Percentiles rank a stretch among this genome's conserved stretches.
phyloP scores from a whole-genome alignment of 1,139 yeast species.

The Candida smagusa region DNA sequence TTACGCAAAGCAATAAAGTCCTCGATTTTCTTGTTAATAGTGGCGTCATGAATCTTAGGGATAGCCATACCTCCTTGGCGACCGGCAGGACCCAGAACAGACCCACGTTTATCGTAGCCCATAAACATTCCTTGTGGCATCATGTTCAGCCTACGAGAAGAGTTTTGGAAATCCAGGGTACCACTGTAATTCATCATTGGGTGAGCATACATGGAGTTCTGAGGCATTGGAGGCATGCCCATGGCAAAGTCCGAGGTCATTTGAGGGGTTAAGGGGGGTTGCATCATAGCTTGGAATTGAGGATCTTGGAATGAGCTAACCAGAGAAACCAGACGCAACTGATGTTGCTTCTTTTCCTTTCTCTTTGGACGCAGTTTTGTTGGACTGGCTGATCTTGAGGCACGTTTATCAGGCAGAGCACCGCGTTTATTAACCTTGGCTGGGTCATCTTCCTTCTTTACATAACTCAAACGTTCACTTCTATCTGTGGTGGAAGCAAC shows the following conservation, averaged over 20 bases:
- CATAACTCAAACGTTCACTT: conserved; percentile 11
- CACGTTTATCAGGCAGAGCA: conserved; percentile 6
- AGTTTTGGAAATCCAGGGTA: conserved; percentile 3
- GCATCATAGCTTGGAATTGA: conserved; percentile 7
- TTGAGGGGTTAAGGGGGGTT: conserved; percentile 5
- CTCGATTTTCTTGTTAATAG: conserved; percentile 30
- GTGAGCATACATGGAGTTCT: conserved; percentile 11
- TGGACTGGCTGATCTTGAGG: conserved; percentile 2
- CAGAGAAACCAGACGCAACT: conserved; percentile 6
- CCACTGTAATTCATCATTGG: conserved; percentile 21
- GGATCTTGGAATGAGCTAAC: conserved; percentile 12
- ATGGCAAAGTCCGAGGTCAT: background rate
- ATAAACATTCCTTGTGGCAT: conserved; percentile 11
- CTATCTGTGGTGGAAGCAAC: conserved; percentile 25
- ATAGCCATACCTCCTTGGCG: conserved; percentile 4
- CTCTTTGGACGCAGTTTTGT: conserved; percentile 5
- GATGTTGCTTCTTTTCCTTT: conserved; percentile 4
- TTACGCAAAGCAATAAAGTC: conserved; percentile 35
- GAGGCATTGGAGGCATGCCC: conserved; percentile 9
- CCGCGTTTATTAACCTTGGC: conserved; percentile 5
- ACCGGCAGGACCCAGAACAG: background rate
- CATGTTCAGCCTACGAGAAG: conserved; percentile 14
- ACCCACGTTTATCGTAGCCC: conserved; percentile 1
- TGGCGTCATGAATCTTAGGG: conserved; percentile 10
- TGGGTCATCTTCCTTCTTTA: background rate